These are phyloP conservation scores for Entonaema liquescens DNA, from an alignment of 495 filamentous ascomycete genomes.

Conservation along the genomic window DNA sequence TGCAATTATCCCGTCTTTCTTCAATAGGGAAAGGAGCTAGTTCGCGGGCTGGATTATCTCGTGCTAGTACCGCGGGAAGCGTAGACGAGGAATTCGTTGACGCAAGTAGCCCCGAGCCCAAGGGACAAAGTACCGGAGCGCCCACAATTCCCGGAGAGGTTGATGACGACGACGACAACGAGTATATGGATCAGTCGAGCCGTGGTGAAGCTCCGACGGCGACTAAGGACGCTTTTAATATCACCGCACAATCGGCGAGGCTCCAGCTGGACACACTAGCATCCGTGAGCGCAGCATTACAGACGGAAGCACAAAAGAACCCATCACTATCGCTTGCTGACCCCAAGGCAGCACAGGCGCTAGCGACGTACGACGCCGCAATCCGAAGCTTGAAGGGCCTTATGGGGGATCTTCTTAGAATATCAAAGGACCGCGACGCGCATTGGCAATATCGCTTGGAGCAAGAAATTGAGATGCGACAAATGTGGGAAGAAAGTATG, in stretches of 20 bases:
- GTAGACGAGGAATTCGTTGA: slow-evolving; percentile 57
- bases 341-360: slow-evolving; percentile 75
- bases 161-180: slow-evolving; percentile 78
- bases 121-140: slow-evolving; percentile 30
- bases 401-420: slow-evolving; percentile 86
- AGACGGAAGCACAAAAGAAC: slow-evolving; percentile 73
- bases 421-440: slow-evolving; percentile 89
- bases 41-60: slow-evolving; percentile 40
- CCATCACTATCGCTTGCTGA: slow-evolving; percentile 76
- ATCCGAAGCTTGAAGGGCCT: slow-evolving; percentile 87
- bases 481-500: slow-evolving; percentile 99
- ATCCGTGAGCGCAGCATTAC: slow-evolving; percentile 82
- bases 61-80: slow-evolving; percentile 50
- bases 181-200: slow-evolving; percentile 83
- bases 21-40: slow-evolving; percentile 45
- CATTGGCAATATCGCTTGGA: slow-evolving; percentile 97
- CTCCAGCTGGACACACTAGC: slow-evolving; percentile 89
- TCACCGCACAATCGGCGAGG: slow-evolving; percentile 93
- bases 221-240: slow-evolving; percentile 91
- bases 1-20: slow-evolving; percentile 53
- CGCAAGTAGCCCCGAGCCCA: slow-evolving; percentile 47
- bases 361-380: slow-evolving; percentile 88
- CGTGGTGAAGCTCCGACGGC: slow-evolving; percentile 74
- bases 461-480: slow-evolving; percentile 84
- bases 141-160: slow-evolving; percentile 32